Evolutionary conservation across 345 rosid species (phyloP).

Genomic region (Firmiana major): DNA sequence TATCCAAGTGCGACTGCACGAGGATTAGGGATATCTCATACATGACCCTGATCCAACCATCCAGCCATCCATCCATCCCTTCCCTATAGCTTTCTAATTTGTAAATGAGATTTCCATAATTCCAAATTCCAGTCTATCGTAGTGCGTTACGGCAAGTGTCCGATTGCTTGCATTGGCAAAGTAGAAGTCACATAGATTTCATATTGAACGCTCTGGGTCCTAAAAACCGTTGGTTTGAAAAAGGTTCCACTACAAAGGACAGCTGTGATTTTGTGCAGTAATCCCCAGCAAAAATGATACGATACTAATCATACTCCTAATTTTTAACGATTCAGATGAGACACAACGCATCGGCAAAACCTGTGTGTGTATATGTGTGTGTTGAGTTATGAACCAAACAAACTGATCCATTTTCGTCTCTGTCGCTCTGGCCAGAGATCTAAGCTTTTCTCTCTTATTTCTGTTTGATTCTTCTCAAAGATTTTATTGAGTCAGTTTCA

Average conservation of each 20-base stretch:
- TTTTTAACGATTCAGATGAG: background rate
- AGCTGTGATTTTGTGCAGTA: background rate
- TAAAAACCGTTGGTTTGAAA: background rate
- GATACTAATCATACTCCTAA: too few relatives aligned
- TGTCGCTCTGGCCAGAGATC: background rate
- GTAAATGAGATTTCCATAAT: too few relatives aligned
- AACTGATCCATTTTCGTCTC: background rate
- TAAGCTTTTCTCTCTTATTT: background rate
- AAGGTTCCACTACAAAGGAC: background rate
- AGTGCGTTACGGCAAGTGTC: too few relatives aligned
- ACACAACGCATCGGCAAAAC: background rate
- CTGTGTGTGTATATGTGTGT: background rate
- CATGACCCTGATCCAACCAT: too few relatives aligned
- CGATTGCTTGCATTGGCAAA: too few relatives aligned
- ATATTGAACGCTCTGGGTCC: background rate
- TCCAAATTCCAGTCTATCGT: too few relatives aligned
- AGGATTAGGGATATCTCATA: too few relatives aligned
- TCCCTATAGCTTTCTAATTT: too few relatives aligned
- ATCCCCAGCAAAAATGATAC: background rate
- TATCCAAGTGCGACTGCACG: too few relatives aligned
- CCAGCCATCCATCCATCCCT: too few relatives aligned
- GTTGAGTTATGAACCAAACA: background rate
- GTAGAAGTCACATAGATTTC: too few relatives aligned
- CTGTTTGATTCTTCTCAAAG: background rate
- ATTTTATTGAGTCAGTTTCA: background rate